Conservation (phyloP, 352 stramenopile genomes). For the Pythium sukuiense region DNA sequence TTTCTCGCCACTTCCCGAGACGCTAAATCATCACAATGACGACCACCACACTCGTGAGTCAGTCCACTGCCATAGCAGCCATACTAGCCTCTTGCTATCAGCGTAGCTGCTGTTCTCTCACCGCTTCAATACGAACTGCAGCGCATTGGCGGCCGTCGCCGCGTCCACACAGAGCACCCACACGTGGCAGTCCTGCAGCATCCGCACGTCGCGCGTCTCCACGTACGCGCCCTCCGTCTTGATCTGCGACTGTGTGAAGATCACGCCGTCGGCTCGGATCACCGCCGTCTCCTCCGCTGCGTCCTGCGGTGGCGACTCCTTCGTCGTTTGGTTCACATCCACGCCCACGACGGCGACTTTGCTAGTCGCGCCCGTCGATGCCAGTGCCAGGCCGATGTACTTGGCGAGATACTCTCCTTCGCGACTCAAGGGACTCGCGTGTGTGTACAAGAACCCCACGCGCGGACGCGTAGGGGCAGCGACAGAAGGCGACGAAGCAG, state of each 20-base stretch:
- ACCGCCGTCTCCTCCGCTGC: slow-evolving; percentile 22
- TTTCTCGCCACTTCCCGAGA: slow-evolving; percentile 5
- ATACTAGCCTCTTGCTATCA: too few relatives aligned
- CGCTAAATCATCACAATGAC: not conserved
- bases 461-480: slow-evolving; percentile 25
- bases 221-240: slow-evolving; percentile 31
- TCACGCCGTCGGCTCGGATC: slow-evolving; percentile 47
- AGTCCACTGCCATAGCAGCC: too few relatives aligned
- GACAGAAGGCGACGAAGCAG: not conserved
- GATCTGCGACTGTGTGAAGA: slow-evolving; percentile 37
- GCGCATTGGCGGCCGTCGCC: slow-evolving; percentile 33
- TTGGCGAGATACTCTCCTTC: slow-evolving; percentile 61
- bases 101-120: slow-evolving; percentile 1
- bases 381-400: slow-evolving; percentile 61
- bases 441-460: slow-evolving; percentile 63
- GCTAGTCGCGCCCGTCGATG: slow-evolving; percentile 43
- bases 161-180: slow-evolving; percentile 66
- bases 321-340: slow-evolving; percentile 10
- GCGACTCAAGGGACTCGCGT: slow-evolving; percentile 39
- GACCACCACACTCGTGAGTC: too few relatives aligned
- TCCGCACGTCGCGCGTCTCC: slow-evolving; percentile 37
- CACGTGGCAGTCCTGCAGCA: slow-evolving; percentile 51
- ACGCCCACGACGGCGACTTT: slow-evolving; percentile 47
- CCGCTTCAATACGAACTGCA: slow-evolving; percentile 53
- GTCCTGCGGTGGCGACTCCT: not conserved